A percentile compares a stretch with the other conserved stretches of the same genome.
These are phyloP conservation scores for Chaetomium fimeti DNA, from an alignment of 495 filamentous ascomycete species.

Conservation along the genomic window DNA sequence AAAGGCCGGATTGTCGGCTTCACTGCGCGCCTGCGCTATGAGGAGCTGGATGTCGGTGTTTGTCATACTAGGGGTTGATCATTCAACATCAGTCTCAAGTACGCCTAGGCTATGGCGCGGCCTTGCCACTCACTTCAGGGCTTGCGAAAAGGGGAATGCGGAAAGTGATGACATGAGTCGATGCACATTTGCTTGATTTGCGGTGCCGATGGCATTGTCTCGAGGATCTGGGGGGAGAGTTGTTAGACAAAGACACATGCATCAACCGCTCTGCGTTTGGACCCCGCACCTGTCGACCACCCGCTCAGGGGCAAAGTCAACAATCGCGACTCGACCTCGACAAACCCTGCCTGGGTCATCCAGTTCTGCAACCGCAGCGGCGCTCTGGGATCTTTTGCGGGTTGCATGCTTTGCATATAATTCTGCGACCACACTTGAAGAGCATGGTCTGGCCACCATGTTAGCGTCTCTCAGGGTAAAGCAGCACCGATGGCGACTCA, in stretches of 20 bases:
- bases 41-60: conserved; percentile 62
- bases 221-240: conserved; percentile 56
- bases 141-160: conserved; percentile 59
- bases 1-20: conserved; percentile 61
- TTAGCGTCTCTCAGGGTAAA: conserved; percentile 11
- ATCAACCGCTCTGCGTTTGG: background rate
- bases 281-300: conserved; percentile 66
- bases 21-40: conserved; percentile 62
- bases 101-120: background rate
- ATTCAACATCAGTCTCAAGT: conserved; percentile 35
- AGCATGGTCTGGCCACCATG: conserved; percentile 54
- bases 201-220: conserved; percentile 60
- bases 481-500: conserved; percentile 27
- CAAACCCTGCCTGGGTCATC: conserved; percentile 68
- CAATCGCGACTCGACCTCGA: conserved; percentile 66
- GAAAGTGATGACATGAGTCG: conserved; percentile 60
- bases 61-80: conserved; percentile 53
- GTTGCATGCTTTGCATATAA: conserved; percentile 64
- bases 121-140: conserved; percentile 37
- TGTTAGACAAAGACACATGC: conserved; percentile 18
- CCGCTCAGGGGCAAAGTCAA: conserved; percentile 70
- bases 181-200: conserved; percentile 61
- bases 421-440: conserved; percentile 70
- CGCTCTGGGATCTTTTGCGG: conserved; percentile 68
- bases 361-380: conserved; percentile 61